Percentiles rank a stretch among this genome's conserved stretches.
Conservation (phyloP, 2,329 filamentous ascomycete genomes). For the Paracorniculantispora psalliotae region DNA sequence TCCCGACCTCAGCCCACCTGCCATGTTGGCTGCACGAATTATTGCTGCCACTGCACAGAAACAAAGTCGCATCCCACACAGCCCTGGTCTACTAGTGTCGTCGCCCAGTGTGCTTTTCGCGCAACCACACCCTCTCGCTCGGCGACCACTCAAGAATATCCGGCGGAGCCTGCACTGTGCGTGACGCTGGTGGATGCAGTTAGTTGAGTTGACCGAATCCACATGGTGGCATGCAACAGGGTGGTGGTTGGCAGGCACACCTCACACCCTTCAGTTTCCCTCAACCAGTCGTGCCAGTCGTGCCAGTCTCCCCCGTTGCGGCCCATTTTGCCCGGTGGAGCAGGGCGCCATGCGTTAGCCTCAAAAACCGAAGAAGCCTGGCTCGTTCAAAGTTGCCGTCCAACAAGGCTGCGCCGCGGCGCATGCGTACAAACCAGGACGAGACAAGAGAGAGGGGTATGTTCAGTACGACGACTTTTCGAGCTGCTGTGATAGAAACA, state of each 20-base stretch:
- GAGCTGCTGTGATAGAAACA: no score
- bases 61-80: neutral
- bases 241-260: neutral
- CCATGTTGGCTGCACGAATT: neutral
- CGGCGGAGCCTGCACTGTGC: neutral
- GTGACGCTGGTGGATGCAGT: neutral
- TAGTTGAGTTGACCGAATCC: neutral
- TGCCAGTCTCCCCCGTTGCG: neutral
- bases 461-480: no score
- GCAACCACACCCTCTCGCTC: neutral
- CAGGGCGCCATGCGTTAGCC: neutral
- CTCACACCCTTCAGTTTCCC: neutral
- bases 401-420: neutral
- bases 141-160: neutral
- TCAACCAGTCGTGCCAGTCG: neutral
- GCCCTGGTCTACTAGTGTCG: neutral
- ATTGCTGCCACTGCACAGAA: neutral
- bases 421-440: neutral
- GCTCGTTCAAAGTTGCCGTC: neutral
- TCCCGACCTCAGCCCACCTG: neutral
- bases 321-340: neutral
- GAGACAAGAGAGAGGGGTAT: neutral
- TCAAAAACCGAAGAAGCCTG: neutral
- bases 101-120: neutral
- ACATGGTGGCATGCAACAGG: neutral